Evolutionary conservation across 2,329 filamentous ascomycete genomes (phyloP).

Genomic region (Truncatella angustata): DNA sequence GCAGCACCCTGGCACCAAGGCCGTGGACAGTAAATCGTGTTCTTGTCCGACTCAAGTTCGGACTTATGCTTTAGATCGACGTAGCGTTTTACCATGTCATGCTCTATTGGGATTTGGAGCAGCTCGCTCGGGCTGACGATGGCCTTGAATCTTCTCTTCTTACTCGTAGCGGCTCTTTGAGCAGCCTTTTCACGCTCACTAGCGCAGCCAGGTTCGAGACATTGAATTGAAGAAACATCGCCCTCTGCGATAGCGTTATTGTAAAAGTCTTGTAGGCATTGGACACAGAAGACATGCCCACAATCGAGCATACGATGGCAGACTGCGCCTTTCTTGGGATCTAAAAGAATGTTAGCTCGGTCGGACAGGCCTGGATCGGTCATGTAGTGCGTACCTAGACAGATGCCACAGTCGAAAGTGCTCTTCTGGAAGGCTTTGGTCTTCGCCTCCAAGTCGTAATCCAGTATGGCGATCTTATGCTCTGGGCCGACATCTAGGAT

Average conservation of each 20-base stretch:
- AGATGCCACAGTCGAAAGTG: constrained; percentile 86
- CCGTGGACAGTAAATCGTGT: constrained; percentile 88
- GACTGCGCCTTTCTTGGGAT: constrained; percentile 81
- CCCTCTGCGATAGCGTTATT: constrained; percentile 84
- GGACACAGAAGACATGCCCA: constrained; percentile 84
- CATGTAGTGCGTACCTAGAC: constrained; percentile 53
- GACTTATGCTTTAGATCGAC: constrained; percentile 90
- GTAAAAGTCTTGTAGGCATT: constrained; percentile 90
- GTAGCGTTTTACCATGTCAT: constrained; percentile 78
- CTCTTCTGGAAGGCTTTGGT: constrained; percentile 74
- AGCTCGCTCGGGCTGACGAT: constrained; percentile 82
- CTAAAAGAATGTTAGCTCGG: constrained; percentile 38
- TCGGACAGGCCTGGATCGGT: neutral
- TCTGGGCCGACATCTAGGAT: constrained; percentile 51
- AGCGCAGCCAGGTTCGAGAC: constrained; percentile 76
- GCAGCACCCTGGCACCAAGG: constrained; percentile 91
- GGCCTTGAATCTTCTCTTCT: constrained; percentile 59
- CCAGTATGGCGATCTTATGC: constrained; percentile 70
- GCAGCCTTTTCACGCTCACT: constrained; percentile 50
- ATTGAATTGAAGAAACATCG: constrained; percentile 75
- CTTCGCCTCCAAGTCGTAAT: constrained; percentile 74
- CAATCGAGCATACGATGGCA: constrained; percentile 85
- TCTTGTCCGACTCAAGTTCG: constrained; percentile 86
- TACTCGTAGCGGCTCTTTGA: constrained; percentile 32
- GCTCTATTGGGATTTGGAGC: constrained; percentile 69